phyloP scores from a whole-genome alignment of 441 rosid genomes.

The Biscutella laevigata region DNA sequence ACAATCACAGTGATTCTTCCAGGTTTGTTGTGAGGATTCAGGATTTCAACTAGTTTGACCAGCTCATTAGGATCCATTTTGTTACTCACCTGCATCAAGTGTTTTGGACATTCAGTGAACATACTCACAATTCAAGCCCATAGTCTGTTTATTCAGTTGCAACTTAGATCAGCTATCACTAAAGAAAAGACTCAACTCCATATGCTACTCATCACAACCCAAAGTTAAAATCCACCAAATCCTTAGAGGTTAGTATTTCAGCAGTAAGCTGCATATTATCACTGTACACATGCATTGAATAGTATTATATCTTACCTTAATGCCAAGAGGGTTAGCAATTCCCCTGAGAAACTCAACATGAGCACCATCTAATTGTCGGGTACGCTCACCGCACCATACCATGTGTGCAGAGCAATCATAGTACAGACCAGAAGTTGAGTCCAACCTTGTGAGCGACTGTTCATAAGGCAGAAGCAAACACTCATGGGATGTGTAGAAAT shows the following conservation, averaged over 20 bases:
- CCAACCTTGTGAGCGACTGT: slow-evolving; percentile 68
- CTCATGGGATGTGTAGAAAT: slow-evolving; percentile 87
- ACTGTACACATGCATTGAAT: neutral
- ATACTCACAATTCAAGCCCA: neutral
- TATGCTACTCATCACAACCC: neutral
- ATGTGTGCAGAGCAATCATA: slow-evolving; percentile 86
- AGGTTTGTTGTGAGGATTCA: slow-evolving; percentile 65
- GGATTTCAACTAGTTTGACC: slow-evolving; percentile 58
- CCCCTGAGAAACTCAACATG: slow-evolving; percentile 82
- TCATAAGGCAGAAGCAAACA: slow-evolving; percentile 82
- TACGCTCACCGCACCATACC: slow-evolving; percentile 87
- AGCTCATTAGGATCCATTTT: slow-evolving; percentile 85
- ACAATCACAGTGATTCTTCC: slow-evolving; percentile 66
- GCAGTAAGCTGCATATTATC: neutral
- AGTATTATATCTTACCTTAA: slow-evolving; percentile 57
- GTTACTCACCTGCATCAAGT: slow-evolving; percentile 59
- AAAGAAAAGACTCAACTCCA: too few relatives aligned
- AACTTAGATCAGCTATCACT: neutral
- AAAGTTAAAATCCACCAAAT: neutral
- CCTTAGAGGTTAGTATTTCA: neutral
- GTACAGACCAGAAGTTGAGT: slow-evolving; percentile 77
- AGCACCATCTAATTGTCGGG: slow-evolving; percentile 77
- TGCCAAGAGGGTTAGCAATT: slow-evolving; percentile 72
- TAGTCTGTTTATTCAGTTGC: neutral
- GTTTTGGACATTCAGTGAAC: slow-evolving; percentile 15